phyloP scores from a whole-genome alignment of 139 green algal species.

The Bryopsis sp. region DNA sequence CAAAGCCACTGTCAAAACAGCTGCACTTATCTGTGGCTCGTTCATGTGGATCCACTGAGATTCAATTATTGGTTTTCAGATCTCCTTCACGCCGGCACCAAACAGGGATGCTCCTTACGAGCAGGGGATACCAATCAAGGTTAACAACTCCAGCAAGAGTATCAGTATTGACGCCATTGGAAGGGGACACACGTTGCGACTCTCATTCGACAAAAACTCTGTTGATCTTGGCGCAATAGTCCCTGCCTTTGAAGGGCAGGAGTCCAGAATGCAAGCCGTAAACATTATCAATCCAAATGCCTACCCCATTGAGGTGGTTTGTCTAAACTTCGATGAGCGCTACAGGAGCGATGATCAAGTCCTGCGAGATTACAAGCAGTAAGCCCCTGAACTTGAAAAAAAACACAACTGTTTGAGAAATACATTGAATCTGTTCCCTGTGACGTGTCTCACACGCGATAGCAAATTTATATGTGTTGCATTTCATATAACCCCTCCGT shows the following conservation, averaged over 20 bases:
- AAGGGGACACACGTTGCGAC: slow-evolving; percentile 29
- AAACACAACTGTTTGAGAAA: no score
- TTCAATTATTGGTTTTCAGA: no score
- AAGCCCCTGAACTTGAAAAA: no score
- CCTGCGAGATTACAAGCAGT: slow-evolving; percentile 24
- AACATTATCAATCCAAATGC: slow-evolving; percentile 49
- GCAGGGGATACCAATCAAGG: slow-evolving; percentile 49
- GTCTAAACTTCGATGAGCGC: slow-evolving; percentile 57
- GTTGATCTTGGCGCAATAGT: slow-evolving; percentile 57
- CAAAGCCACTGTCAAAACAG: no score
- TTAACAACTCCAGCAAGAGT: slow-evolving; percentile 39
- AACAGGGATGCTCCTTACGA: slow-evolving; percentile 20
- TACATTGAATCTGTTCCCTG: no score
- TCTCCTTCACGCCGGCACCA: not conserved
- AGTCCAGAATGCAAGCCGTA: slow-evolving; percentile 31
- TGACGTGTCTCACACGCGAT: no score
- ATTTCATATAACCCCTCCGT: no score
- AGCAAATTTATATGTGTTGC: no score
- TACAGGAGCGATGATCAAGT: slow-evolving; percentile 54
- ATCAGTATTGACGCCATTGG: slow-evolving; percentile 34
- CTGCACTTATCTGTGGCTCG: no score
- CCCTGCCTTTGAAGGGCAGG: slow-evolving; percentile 38
- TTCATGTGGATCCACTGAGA: no score
- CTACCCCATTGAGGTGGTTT: slow-evolving; percentile 50
- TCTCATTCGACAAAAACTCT: slow-evolving; percentile 34